These are phyloP conservation scores for Eragrostis curvula DNA, from an alignment of 176 grass and related monocot species.

Conservation along the genomic window DNA sequence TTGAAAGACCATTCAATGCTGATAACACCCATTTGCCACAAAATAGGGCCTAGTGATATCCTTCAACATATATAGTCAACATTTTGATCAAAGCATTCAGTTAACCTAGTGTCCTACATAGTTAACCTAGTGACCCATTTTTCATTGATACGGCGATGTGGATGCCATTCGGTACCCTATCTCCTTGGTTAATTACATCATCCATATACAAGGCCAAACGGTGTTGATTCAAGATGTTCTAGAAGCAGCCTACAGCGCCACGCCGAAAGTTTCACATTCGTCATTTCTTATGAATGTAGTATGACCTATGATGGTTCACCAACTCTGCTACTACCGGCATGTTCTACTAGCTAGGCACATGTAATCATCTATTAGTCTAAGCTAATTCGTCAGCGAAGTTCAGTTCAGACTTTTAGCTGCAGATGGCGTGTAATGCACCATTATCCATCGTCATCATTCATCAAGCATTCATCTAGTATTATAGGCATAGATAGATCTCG, in stretches of 20 bases:
- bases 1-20: background rate
- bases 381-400: background rate
- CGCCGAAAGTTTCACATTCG: background rate
- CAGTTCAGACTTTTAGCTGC: background rate
- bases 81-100: background rate
- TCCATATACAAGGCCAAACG: background rate
- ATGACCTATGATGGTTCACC: conserved; percentile 10
- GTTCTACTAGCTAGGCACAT: background rate
- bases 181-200: background rate
- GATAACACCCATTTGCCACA: no score
- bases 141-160: conserved; percentile 16
- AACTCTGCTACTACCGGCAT: background rate
- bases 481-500: background rate
- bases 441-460: conserved; percentile 19
- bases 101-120: no score
- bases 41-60: no score
- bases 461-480: background rate
- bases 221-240: background rate
- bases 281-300: background rate
- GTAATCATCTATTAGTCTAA: background rate
- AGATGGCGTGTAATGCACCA: background rate
- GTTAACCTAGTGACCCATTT: no score
- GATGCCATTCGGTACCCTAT: background rate
- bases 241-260: background rate
- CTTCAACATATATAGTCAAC: background rate